phyloP scores from a whole-genome alignment of 208 protist genomes.

The Trypanosoma rangeli region DNA sequence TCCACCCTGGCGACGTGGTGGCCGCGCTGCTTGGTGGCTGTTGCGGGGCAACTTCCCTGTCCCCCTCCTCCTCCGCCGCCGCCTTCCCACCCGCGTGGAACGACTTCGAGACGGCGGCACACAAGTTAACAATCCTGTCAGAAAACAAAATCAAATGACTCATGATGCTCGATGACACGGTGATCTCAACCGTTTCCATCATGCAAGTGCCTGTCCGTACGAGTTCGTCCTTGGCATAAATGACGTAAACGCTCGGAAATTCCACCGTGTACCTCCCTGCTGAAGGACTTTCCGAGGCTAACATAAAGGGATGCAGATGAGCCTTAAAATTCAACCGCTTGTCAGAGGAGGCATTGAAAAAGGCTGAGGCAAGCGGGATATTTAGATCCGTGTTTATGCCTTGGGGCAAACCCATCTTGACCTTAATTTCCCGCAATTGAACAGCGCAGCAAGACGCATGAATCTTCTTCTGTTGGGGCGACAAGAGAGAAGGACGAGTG shows the following conservation, averaged over 20 bases:
- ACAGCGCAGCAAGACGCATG: conserved; percentile 44
- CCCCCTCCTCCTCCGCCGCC: conserved; percentile 6
- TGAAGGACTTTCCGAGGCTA: conserved; percentile 39
- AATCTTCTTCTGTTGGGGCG: not conserved
- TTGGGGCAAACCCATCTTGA: conserved; percentile 56
- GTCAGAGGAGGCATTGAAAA: conserved; percentile 68
- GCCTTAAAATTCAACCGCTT: conserved; percentile 55
- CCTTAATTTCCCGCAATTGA: conserved; percentile 56
- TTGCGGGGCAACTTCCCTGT: not conserved
- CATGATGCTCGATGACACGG: conserved; percentile 74
- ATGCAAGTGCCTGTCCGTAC: conserved; percentile 56
- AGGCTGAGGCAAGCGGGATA: conserved; percentile 60
- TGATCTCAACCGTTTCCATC: conserved; percentile 72
- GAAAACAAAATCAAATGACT: conserved; percentile 76
- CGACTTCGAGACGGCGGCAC: conserved; percentile 28
- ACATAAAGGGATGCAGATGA: conserved; percentile 75
- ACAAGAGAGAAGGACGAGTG: not conserved
- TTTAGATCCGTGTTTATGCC: conserved; percentile 46
- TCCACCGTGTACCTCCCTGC: conserved; percentile 49
- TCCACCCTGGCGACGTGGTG: not conserved
- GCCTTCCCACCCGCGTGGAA: conserved; percentile 20
- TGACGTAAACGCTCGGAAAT: conserved; percentile 69
- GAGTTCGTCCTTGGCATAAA: conserved; percentile 64
- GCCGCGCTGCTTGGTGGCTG: not conserved
- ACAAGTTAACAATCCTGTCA: conserved; percentile 49